phyloP scores from a whole-genome alignment of 2,329 filamentous ascomycete genomes.

The Cladosporium oxysporum region DNA sequence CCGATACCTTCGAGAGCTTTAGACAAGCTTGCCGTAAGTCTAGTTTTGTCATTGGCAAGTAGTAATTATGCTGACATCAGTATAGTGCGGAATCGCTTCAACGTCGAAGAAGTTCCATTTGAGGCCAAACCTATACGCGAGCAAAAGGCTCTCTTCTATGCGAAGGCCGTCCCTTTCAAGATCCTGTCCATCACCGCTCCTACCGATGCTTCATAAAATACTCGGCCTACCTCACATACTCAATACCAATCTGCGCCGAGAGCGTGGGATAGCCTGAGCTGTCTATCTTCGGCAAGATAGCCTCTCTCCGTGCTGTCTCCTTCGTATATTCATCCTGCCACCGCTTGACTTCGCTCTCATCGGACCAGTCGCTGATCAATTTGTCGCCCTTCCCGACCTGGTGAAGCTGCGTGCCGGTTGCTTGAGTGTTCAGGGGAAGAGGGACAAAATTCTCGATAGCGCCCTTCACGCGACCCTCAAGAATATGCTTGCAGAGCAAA shows the following conservation, averaged over 20 bases:
- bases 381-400: slow-evolving; percentile 33
- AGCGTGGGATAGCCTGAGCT: slow-evolving; percentile 32
- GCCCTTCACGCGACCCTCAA: slow-evolving; percentile 31
- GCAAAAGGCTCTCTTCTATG: slow-evolving; percentile 40
- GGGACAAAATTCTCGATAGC: slow-evolving; percentile 36
- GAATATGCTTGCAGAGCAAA: slow-evolving; percentile 33
- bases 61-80: not conserved
- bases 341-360: slow-evolving; percentile 34
- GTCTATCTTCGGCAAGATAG: slow-evolving; percentile 34
- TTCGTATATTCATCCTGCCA: slow-evolving; percentile 33
- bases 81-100: slow-evolving; percentile 36
- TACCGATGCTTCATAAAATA: not conserved
- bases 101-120: slow-evolving; percentile 35
- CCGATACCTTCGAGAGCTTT: slow-evolving; percentile 67
- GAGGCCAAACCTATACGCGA: slow-evolving; percentile 34
- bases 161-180: slow-evolving; percentile 37
- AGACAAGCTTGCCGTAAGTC: slow-evolving; percentile 60
- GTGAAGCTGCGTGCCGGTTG: slow-evolving; percentile 34
- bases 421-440: slow-evolving; percentile 35
- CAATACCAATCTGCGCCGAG: slow-evolving; percentile 31
- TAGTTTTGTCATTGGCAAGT: too few species aligned
- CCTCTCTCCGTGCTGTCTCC: slow-evolving; percentile 34
- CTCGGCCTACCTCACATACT: slow-evolving; percentile 24
- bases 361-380: slow-evolving; percentile 35
- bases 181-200: slow-evolving; percentile 29